These are phyloP conservation scores for Suillus bovinus DNA, from an alignment of 768 basidiomycete genomes.

Conservation along the genomic window DNA sequence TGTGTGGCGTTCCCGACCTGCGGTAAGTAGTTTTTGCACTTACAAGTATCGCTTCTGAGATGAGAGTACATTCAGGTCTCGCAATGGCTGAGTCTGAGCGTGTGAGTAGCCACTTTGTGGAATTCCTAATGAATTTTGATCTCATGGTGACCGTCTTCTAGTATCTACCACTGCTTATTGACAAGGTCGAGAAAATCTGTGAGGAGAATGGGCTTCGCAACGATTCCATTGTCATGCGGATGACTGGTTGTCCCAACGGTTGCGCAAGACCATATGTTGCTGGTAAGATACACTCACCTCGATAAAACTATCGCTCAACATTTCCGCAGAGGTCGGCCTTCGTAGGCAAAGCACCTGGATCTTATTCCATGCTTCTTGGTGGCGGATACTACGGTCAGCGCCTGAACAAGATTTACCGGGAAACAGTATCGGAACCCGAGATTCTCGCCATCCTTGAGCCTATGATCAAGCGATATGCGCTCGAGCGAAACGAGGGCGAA, in stretches of 20 bases:
- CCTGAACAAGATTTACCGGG: conserved; percentile 94
- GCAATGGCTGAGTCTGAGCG: conserved; percentile 82
- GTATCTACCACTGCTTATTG: conserved; percentile 91
- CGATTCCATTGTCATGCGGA: conserved; percentile 96
- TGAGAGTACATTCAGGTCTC: conserved; percentile 40
- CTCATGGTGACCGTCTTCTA: conserved; percentile 44
- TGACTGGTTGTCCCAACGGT: conserved; percentile 97
- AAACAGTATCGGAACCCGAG: conserved; percentile 87
- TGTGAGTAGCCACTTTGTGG: conserved; percentile 35
- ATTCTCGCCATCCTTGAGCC: conserved; percentile 86
- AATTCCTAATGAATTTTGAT: conserved; percentile 3
- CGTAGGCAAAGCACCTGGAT: conserved; percentile 93
- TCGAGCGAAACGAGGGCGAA: conserved; percentile 85
- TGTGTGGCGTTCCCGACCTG: conserved; percentile 99
- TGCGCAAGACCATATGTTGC: conserved; percentile 94
- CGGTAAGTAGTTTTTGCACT: conserved; percentile 39
- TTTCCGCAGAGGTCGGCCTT: conserved; percentile 79
- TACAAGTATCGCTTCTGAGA: conserved; percentile 8
- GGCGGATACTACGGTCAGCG: conserved; percentile 95
- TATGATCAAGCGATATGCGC: conserved; percentile 93
- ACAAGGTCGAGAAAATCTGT: conserved; percentile 93
- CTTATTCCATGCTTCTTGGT: conserved; percentile 93
- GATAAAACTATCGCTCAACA: conserved; percentile 4
- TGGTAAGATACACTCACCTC: conserved; percentile 43
- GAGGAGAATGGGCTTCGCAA: conserved; percentile 92